Evolutionary conservation across 805 yeast species (phyloP).

Genomic region (Pichia exigua): DNA sequence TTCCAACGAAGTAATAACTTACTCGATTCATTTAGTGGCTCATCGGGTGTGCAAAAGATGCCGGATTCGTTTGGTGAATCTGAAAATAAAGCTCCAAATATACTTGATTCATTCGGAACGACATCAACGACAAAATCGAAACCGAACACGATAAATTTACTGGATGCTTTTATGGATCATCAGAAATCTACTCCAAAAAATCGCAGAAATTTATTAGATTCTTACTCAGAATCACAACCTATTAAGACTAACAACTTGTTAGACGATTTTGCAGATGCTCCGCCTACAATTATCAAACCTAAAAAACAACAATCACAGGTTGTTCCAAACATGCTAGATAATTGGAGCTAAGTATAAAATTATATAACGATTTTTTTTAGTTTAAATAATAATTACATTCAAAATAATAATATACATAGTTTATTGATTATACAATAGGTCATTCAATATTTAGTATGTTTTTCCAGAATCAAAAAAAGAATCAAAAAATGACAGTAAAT

Average conservation of each 20-base stretch:
- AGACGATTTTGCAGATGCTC: background rate
- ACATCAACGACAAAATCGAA: background rate
- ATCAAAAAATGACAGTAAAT: slow-evolving; percentile 18
- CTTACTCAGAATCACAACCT: background rate
- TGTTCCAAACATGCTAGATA: slow-evolving; percentile 71
- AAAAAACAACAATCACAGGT: slow-evolving; percentile 15
- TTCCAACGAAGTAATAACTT: background rate
- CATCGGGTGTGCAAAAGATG: background rate
- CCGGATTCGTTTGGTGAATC: background rate
- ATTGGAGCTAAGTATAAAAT: slow-evolving; percentile 29
- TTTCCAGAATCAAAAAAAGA: slow-evolving; percentile 13
- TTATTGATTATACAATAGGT: background rate
- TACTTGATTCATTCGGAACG: background rate
- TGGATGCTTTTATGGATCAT: slow-evolving; percentile 3
- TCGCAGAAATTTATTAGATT: background rate
- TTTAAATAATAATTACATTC: background rate
- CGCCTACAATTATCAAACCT: background rate
- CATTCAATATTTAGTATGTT: background rate
- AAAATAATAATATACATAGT: background rate
- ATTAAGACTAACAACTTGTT: background rate
- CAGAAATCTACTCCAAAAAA: background rate
- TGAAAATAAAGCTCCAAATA: background rate
- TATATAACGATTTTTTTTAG: background rate
- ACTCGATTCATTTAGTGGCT: slow-evolving; percentile 1
- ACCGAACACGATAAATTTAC: slow-evolving; percentile 1